phyloP scores from a whole-genome alignment of 495 filamentous ascomycete genomes.

The Neurospora hispaniola region DNA sequence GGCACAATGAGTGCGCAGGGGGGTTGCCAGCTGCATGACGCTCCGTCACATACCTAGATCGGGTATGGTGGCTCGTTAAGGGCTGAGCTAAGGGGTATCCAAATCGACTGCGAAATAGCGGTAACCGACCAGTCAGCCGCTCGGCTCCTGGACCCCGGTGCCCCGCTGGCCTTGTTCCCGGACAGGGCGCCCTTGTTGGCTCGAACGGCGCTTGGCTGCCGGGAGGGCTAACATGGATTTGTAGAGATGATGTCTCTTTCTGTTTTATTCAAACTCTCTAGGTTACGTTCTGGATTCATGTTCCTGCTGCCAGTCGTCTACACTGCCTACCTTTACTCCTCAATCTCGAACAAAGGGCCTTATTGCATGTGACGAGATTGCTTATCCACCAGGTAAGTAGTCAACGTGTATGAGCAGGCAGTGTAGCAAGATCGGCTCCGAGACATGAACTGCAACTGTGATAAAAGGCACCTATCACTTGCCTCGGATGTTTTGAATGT shows the following conservation, averaged over 20 bases:
- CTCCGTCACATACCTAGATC: too few species aligned
- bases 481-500: background rate
- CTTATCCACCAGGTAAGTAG: background rate
- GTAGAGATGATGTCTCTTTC: background rate
- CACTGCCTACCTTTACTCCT: too few species aligned
- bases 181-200: background rate
- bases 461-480: background rate
- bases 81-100: too few species aligned
- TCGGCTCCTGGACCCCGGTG: background rate
- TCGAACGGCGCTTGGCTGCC: background rate
- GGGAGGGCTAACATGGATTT: background rate
- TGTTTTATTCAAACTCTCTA: background rate
- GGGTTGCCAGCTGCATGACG: too few species aligned
- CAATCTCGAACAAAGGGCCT: background rate
- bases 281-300: background rate
- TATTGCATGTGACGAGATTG: background rate
- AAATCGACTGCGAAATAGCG: too few species aligned
- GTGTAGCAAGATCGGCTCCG: background rate
- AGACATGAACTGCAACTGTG: background rate
- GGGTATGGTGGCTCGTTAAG: too few species aligned
- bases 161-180: too few species aligned
- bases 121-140: background rate
- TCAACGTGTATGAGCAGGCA: background rate
- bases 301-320: background rate
- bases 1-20: too few species aligned